phyloP scores from a whole-genome alignment of 257 asterid genomes.

The Leptodermis oblonga region DNA sequence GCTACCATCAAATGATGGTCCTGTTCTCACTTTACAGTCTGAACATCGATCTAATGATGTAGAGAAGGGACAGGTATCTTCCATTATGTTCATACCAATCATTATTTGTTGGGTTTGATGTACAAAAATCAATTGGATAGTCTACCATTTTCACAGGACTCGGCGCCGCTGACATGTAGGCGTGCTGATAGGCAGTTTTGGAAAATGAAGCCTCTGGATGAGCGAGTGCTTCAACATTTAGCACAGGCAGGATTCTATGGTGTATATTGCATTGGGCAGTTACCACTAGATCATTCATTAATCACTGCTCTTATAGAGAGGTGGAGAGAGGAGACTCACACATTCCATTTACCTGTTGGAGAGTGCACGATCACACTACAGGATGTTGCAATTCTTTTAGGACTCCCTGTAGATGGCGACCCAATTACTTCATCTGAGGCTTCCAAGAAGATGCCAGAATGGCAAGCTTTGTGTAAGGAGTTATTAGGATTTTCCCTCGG shows the following conservation, averaged over 20 bases:
- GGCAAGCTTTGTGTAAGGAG: slow-evolving; percentile 15
- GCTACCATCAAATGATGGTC: neutral
- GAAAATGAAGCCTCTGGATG: slow-evolving; percentile 15
- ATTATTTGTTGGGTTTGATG: neutral
- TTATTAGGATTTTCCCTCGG: slow-evolving; percentile 13
- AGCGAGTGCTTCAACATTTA: slow-evolving; percentile 7
- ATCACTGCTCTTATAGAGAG: slow-evolving; percentile 15
- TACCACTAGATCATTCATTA: slow-evolving; percentile 10
- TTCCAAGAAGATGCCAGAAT: slow-evolving; percentile 12
- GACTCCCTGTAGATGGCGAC: slow-evolving; percentile 15
- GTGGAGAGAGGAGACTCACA: slow-evolving; percentile 16
- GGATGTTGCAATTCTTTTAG: slow-evolving; percentile 12
- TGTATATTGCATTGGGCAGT: slow-evolving; percentile 10
- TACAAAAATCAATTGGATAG: neutral
- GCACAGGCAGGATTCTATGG: slow-evolving; percentile 17
- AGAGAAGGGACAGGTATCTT: slow-evolving; percentile 10
- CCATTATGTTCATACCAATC: neutral
- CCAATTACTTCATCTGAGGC: slow-evolving; percentile 8
- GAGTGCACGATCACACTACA: slow-evolving; percentile 17
- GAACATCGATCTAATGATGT: slow-evolving; percentile 17
- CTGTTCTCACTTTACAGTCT: slow-evolving; percentile 17
- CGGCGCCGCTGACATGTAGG: slow-evolving; percentile 15
- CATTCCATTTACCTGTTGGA: slow-evolving; percentile 16
- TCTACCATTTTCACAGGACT: neutral
- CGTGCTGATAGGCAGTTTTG: slow-evolving; percentile 18